Conservation (phyloP, 257 asterid species). For the Jacaranda copaia region DNA sequence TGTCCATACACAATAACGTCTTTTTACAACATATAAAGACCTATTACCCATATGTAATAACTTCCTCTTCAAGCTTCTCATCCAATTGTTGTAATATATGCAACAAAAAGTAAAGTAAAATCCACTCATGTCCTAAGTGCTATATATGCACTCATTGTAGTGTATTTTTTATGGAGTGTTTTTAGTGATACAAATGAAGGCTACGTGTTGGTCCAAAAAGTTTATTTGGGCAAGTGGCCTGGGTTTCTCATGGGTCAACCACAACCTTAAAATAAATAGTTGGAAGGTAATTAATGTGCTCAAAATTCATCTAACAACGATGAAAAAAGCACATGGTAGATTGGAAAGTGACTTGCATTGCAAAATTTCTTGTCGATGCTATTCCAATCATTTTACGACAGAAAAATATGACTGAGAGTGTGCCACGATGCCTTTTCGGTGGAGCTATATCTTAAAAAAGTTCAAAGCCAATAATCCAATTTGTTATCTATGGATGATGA, state of each 20-base stretch:
- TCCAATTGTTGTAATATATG: not conserved
- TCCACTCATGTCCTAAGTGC: not conserved
- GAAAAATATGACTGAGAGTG: conserved; percentile 3
- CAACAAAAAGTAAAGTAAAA: not conserved
- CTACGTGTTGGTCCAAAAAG: conserved; percentile 18
- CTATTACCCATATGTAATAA: not conserved
- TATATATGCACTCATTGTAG: not conserved
- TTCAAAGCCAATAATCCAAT: not conserved
- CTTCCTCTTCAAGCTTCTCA: not conserved
- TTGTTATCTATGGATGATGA: not conserved
- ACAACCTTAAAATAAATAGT: not conserved
- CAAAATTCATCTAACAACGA: not conserved
- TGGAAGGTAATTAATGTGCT: not conserved
- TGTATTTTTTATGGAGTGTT: not conserved
- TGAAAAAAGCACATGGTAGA: not conserved
- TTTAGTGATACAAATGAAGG: not conserved
- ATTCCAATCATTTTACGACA: not conserved
- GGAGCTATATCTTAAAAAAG: not conserved
- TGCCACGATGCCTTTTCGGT: conserved; percentile 15
- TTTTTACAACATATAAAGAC: not conserved
- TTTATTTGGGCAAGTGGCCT: not conserved
- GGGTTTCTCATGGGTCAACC: not conserved
- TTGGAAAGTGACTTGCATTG: conserved; percentile 13
- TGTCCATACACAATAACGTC: not conserved
- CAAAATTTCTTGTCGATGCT: not conserved